Evolutionary conservation across 2,329 filamentous ascomycete genomes (phyloP), one percentile per base, ranked within the genome.

Genomic region (Colletotrichum scovillei): DNA sequence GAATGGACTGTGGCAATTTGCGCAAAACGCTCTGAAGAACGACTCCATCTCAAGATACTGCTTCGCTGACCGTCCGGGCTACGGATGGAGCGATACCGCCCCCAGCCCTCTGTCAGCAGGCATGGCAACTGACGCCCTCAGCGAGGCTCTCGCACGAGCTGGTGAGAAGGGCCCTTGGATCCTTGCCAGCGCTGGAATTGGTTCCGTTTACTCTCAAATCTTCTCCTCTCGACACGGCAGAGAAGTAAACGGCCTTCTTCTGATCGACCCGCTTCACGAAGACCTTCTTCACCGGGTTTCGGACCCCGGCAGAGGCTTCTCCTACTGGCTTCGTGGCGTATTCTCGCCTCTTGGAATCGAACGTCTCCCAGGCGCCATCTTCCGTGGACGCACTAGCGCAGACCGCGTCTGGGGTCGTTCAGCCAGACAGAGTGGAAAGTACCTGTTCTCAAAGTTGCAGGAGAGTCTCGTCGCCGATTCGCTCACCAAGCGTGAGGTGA

Each of bases 21-120:
- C 95, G 12, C 91, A 95, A 72, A 88, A 91, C 68, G 92, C 93
- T 1, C 86, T 95, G 76, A 87, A 91, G 75, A 97, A 97, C 78
- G 94, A 94, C 52, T 94, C 93, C 58, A 97, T 99, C 77, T 86
- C 88, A 69, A 92, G 96, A 73, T 98, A 97, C 85, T 99, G 97
- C 87, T 98, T 98, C 82, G 95, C 94, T 80, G 97, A 99, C 81
- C 93, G 97, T 26, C 97, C 97, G 0, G 97, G 97, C 1, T 89
- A 96, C 69, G 96, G 90, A 7, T 98, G 95, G 87, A 91, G 89
- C 59, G 97, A 99, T 82, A 96, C 97, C 68, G 95, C 96, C 0
- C 97, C 97, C 2, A 98, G 95, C 6, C 97, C 97, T 0, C 92
- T 98, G 78, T 97, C 94, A 5, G 96, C 95, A 5, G 95, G 95